phyloP scores from a whole-genome alignment of 768 basidiomycete genomes.

The Auricularia sp. region DNA sequence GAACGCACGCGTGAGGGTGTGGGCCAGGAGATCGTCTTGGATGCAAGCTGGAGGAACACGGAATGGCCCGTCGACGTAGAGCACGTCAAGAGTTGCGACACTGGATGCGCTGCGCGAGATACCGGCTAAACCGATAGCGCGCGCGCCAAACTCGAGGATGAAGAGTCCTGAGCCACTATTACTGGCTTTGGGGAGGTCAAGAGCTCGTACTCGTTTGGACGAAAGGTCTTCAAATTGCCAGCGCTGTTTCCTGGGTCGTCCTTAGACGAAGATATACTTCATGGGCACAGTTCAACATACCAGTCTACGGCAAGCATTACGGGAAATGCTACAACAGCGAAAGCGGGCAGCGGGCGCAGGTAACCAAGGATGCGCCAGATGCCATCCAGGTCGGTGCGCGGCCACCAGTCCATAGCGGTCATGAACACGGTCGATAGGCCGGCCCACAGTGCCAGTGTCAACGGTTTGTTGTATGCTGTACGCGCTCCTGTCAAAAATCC shows the following conservation, averaged over 20 bases:
- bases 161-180: constrained; percentile 60
- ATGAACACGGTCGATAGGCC: constrained; percentile 49
- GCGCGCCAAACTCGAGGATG: constrained; percentile 50
- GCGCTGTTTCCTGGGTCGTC: constrained; percentile 51
- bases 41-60: constrained; percentile 34
- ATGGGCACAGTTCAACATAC: constrained; percentile 27
- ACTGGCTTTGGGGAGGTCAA: constrained; percentile 44
- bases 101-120: constrained; percentile 35
- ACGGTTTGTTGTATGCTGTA: constrained; percentile 46
- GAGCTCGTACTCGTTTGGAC: constrained; percentile 40
- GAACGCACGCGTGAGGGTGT: constrained; percentile 53
- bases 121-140: constrained; percentile 59
- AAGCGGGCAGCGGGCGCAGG: constrained; percentile 52
- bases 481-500: background rate
- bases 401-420: constrained; percentile 60
- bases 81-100: constrained; percentile 62
- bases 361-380: constrained; percentile 30
- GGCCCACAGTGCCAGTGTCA: constrained; percentile 54
- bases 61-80: constrained; percentile 60
- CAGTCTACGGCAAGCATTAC: constrained; percentile 63
- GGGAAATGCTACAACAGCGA: constrained; percentile 54
- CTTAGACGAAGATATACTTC: background rate
- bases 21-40: constrained; percentile 56
- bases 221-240: constrained; percentile 51
- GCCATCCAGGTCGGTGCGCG: constrained; percentile 24